These are phyloP conservation scores for Colletotrichum neosansevieriae DNA, from an alignment of 2,329 filamentous ascomycete genomes.

Conservation along the genomic window DNA sequence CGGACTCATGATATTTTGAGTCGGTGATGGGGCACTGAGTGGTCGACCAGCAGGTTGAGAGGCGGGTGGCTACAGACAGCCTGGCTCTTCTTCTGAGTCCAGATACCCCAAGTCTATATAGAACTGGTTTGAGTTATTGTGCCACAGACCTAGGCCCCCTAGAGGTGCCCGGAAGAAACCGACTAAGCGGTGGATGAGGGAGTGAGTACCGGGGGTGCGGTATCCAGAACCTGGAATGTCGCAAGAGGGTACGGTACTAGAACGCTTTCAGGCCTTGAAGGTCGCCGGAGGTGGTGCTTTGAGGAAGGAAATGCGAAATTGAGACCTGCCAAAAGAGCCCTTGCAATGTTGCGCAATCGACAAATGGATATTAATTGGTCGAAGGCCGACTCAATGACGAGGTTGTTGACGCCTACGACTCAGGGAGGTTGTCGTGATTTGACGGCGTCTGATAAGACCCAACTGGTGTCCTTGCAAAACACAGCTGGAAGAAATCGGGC, in stretches of 20 bases:
- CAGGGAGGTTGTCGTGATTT: constrained; percentile 19
- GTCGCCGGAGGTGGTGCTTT: constrained; percentile 32
- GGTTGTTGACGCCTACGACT: constrained; percentile 14
- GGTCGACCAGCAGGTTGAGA: not conserved
- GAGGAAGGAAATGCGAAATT: constrained; percentile 34
- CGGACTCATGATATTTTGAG: constrained; percentile 50
- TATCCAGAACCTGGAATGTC: constrained; percentile 24
- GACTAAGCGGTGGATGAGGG: constrained; percentile 15
- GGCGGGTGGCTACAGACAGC: constrained; percentile 5
- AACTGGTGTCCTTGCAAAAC: constrained; percentile 19
- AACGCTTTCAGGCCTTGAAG: constrained; percentile 24
- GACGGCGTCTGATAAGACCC: constrained; percentile 19
- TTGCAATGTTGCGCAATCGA: constrained; percentile 39
- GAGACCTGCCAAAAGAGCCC: constrained; percentile 19
- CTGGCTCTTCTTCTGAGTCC: not conserved
- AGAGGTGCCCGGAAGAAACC: constrained; percentile 15
- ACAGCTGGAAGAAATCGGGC: constrained; percentile 5
- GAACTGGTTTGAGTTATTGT: constrained; percentile 16
- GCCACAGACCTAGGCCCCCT: constrained; percentile 21
- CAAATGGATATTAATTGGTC: constrained; percentile 27
- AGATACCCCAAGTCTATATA: constrained; percentile 34
- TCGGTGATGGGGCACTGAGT: not conserved
- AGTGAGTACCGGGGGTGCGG: constrained; percentile 10
- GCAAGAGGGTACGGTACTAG: constrained; percentile 31
- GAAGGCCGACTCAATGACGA: constrained; percentile 19